A percentile compares a stretch with the other conserved stretches of the same genome.
phyloP scores from a whole-genome alignment of 306 rosid species.

The Quillaja saponaria region DNA sequence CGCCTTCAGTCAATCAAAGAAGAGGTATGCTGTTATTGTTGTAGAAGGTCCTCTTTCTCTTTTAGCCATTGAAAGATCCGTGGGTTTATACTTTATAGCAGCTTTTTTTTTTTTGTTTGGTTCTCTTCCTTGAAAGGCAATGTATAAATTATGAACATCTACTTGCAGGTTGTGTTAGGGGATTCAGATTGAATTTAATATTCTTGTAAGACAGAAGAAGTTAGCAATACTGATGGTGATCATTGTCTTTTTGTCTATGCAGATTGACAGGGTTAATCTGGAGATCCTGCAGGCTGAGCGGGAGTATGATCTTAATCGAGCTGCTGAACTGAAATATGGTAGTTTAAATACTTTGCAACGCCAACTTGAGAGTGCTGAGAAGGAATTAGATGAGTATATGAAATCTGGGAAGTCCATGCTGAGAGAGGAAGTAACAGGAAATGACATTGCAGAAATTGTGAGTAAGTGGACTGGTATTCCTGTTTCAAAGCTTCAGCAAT shows the following conservation, averaged over 20 bases:
- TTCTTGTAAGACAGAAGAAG: not conserved
- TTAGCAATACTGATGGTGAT: conserved; percentile 13
- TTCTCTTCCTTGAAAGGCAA: too few species aligned
- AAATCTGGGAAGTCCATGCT: conserved; percentile 94
- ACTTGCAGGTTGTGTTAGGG: conserved; percentile 2
- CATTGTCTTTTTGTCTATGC: conserved; percentile 29
- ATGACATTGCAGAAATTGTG: conserved; percentile 91
- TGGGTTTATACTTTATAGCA: conserved; percentile 4
- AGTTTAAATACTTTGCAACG: conserved; percentile 84
- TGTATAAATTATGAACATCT: not conserved
- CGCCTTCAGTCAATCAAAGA: conserved; percentile 94
- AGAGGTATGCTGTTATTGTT: conserved; percentile 55
- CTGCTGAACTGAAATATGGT: conserved; percentile 97
- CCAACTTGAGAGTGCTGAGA: conserved; percentile 78
- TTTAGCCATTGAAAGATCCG: not conserved
- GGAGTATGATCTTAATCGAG: conserved; percentile 95
- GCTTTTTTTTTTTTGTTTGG: conserved; percentile 19
- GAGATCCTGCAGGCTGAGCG: conserved; percentile 98
- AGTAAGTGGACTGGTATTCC: conserved; percentile 99
- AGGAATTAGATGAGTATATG: conserved; percentile 83
- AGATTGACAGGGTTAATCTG: conserved; percentile 91
- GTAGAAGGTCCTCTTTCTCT: not conserved
- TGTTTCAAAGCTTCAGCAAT: conserved; percentile 88
- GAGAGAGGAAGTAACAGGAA: conserved; percentile 90
- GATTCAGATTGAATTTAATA: conserved; percentile 3